Base-by-base conservation (phyloP, 1,284 basidiomycete species). In the Cutaneotrichosporon cavernicola region DNA sequence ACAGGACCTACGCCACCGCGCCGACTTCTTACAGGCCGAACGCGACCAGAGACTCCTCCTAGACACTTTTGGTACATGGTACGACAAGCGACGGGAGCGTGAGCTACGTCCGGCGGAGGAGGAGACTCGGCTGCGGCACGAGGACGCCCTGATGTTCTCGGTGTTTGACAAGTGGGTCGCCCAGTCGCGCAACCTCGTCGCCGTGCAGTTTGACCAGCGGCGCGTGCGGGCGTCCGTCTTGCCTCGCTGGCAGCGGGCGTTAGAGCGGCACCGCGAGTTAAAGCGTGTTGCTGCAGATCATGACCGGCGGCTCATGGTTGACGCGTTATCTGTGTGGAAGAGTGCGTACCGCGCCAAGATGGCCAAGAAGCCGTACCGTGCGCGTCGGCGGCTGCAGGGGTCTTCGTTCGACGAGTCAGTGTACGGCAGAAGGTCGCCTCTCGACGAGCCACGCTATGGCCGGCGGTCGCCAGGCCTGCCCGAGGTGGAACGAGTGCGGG, bases 141-240 rank as follows among this genome's bases (percentile, higher is more conserved):
- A 80, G 60, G 76, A 80, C 57, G 71, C 71, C 8, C 56, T 80
- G 4, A 59, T 78, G 32, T 80, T 77, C 57, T 58, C 63, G 2
- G 76, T 76, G 2, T 76, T 75, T 65, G 78, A 80, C 64, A 70
- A 56, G 34, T 78, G 76, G 78, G 73, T 71, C 30, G 73, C 65
- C 9, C 59, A 51, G 34, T 72, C 74, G 4, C 65, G 64, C 38
- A 72, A 76, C 31, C 60, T 76, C 13, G 51, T 53, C 8, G 61
- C 66, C 4, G 60, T 67, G 10, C 65, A 62, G 56, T 65, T 64
- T 51, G 62, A 67, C 56, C 58, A 64, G 9, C 65, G 63, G 40
- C 66, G 66, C 1, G 43, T 70, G 7, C 62, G 61, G 21, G 31
- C 52, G 2, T 38, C 62, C n/a, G 52, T 61, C 5, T 68, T 63